These are phyloP conservation scores for Cercospora zeae-maydis DNA, from an alignment of 2,329 filamentous ascomycete species.

Conservation along the genomic window DNA sequence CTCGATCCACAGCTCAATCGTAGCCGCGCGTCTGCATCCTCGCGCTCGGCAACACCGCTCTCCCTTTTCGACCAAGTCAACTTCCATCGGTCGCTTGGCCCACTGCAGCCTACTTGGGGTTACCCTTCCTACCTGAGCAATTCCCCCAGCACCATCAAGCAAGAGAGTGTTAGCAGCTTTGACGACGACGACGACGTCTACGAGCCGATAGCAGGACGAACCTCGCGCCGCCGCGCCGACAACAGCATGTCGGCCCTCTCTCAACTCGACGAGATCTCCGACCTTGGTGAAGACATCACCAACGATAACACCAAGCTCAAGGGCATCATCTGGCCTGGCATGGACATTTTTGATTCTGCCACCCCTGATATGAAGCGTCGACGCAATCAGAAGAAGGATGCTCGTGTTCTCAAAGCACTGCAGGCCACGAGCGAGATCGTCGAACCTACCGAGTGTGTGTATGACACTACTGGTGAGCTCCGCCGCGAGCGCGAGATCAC, in stretches of 20 bases:
- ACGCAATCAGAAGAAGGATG: conserved; percentile 74
- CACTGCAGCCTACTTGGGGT: conserved; percentile 40
- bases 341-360: conserved; percentile 78
- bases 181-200: conserved; percentile 27
- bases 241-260: conserved; percentile 19
- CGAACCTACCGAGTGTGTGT: conserved; percentile 62
- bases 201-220: conserved; percentile 9
- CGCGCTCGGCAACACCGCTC: conserved; percentile 28
- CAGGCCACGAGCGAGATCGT: conserved; percentile 61
- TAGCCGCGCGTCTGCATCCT: conserved; percentile 1
- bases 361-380: conserved; percentile 68
- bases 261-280: conserved; percentile 24
- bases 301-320: conserved; percentile 56
- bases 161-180: conserved; percentile 29
- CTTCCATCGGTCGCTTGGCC: conserved; percentile 31
- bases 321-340: conserved; percentile 70
- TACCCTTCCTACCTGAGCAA: conserved; percentile 9
- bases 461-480: conserved; percentile 46
- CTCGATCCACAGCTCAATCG: conserved; percentile 34
- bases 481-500: conserved; percentile 46
- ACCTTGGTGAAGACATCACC: conserved; percentile 32
- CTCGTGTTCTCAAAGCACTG: conserved; percentile 66
- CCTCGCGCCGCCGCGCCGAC: conserved; percentile 4
- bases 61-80: conserved; percentile 19
- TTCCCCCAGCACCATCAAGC: conserved; percentile 27